Evolutionary conservation across 768 basidiomycete genomes (phyloP).

Genomic region (Mycena amicta): DNA sequence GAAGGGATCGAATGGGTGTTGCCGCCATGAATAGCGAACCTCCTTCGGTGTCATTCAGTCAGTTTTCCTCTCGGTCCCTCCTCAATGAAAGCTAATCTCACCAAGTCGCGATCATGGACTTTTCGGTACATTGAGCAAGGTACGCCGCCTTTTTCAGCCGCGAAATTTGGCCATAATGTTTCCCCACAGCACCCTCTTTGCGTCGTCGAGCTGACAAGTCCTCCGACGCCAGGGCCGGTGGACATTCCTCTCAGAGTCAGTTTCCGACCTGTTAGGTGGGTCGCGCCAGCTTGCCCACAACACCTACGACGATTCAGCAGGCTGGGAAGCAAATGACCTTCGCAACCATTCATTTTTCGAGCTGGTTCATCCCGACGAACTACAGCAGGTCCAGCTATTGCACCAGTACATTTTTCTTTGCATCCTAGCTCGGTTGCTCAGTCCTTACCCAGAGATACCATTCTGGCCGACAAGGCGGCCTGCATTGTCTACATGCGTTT

Average conservation of each 20-base stretch:
- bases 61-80: constrained; percentile 30
- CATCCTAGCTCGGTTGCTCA: constrained; percentile 1
- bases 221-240: constrained; percentile 54
- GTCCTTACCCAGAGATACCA: constrained; percentile 59
- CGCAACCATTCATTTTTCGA: constrained; percentile 69
- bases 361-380: constrained; percentile 83
- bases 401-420: constrained; percentile 57
- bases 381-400: constrained; percentile 60
- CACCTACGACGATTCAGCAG: constrained; percentile 35
- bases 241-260: constrained; percentile 68
- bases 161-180: too few relatives aligned
- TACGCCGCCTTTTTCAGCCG: constrained; percentile 29
- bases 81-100: constrained; percentile 8
- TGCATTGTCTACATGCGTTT: constrained; percentile 77
- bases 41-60: constrained; percentile 81
- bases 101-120: constrained; percentile 80
- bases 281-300: neutral
- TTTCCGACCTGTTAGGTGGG: constrained; percentile 64
- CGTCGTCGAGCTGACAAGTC: neutral
- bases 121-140: constrained; percentile 60
- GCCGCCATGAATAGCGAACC: constrained; percentile 44
- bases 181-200: too few relatives aligned
- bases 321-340: constrained; percentile 74
- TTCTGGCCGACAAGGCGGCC: constrained; percentile 78
- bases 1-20: neutral